Conservation (phyloP, 1,284 basidiomycete genomes). For the Malassezia cuniculi region DNA sequence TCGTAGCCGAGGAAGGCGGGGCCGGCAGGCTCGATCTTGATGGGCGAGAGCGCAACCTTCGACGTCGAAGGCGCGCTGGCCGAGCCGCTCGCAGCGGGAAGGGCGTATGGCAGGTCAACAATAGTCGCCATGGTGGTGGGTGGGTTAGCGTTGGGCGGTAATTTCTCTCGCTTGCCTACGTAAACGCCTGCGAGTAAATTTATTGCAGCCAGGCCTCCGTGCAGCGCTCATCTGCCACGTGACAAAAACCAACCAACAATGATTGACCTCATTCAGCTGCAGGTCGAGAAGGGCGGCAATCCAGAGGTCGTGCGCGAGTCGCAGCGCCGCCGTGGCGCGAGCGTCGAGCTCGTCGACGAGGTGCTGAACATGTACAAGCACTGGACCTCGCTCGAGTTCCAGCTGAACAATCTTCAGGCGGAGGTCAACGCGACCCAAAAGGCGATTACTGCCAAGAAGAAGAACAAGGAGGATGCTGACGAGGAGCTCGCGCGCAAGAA, state of each 20-base stretch:
- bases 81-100: conserved; percentile 31
- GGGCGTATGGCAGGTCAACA: conserved; percentile 32
- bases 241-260: too few species aligned
- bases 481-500: conserved; percentile 69
- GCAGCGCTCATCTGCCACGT: too few species aligned
- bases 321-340: conserved; percentile 75
- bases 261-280: conserved; percentile 32
- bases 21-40: conserved; percentile 33
- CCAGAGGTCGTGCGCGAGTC: conserved; percentile 83
- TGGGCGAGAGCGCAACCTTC: conserved; percentile 13
- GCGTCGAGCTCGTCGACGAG: conserved; percentile 83
- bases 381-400: conserved; percentile 80
- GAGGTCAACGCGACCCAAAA: conserved; percentile 82
- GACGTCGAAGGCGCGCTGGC: conserved; percentile 22
- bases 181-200: too few species aligned
- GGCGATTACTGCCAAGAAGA: conserved; percentile 83
- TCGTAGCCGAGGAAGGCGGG: conserved; percentile 36
- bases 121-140: conserved; percentile 28
- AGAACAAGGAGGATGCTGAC: conserved; percentile 78
- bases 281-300: conserved; percentile 61
- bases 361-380: conserved; percentile 79
- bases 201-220: too few species aligned
- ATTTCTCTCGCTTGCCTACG: too few species aligned
- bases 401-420: conserved; percentile 64
- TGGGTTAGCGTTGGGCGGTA: not conserved